Evolutionary conservation across 2,329 filamentous ascomycete genomes (phyloP), one percentile per base, ranked within the genome.

Genomic region (Xylariales sp.): DNA sequence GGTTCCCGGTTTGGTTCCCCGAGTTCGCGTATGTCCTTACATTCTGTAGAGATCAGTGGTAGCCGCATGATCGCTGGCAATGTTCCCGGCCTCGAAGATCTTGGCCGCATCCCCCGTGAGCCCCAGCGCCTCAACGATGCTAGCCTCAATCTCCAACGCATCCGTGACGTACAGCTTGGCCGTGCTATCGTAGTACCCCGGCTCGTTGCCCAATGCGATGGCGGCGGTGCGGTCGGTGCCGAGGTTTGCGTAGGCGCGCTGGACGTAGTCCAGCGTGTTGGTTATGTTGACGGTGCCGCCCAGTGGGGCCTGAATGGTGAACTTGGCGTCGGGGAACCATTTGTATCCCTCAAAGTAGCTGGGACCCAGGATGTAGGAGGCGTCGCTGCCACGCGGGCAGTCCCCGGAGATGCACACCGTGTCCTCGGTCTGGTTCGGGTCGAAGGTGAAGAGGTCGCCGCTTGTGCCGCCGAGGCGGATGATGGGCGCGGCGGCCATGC

Each of bases 401-500:
- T 35, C 28, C 21, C 30, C 35, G 5, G 16, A 8, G 30, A 38
- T 11, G 30, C 38, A 44, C 6, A 29, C 24, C 32, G 34, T 44
- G 25, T 12, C 30, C 14, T 39, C 27, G 6, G 29, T 18, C 14
- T 36, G 42, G 10, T 5, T 18, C 4, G 34, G 34, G 34, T 41
- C 36, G 21, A 38, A 41, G 16, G 31, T 18, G 20, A 44, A 29
- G 8, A 29, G 25, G 28, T 41, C 42, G 28, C 42, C 42, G 31
- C 38, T 38, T 10, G 42, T 41, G 34, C 42, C 42, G 34, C 42
- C 42, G 28, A 44, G 14, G 8, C 42, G 29, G n/a, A 44, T 20
- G 17, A 44, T 19, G 16, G 25, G 32, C 5, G 36, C 8, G 5
- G 14, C 28, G 13, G 29, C 27, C 42, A 41, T 36, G 30, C 42